Evolutionary conservation across 2,329 filamentous ascomycete species (phyloP).

Genomic region (Periconia sp.): DNA sequence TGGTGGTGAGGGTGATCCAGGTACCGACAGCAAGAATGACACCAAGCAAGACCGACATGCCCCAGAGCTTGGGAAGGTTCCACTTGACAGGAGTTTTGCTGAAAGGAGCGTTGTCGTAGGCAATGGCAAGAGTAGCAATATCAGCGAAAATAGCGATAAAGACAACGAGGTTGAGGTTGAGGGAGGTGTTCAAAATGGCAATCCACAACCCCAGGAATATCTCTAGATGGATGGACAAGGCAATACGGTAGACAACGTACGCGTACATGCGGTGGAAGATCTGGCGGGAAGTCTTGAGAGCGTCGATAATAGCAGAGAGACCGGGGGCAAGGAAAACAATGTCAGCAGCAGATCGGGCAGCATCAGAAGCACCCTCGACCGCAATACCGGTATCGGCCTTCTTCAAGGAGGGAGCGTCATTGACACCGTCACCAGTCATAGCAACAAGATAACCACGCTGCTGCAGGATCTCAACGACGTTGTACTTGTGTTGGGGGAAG

Average conservation of each 20-base stretch:
- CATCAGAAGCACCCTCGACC: conserved; percentile 88
- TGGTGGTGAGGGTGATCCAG: conserved; percentile 87
- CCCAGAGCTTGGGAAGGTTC: conserved; percentile 94
- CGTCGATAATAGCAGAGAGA: conserved; percentile 89
- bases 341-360: conserved; percentile 86
- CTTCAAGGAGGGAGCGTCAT: conserved; percentile 89
- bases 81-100: conserved; percentile 87
- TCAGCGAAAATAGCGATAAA: conserved; percentile 96
- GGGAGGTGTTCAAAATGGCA: conserved; percentile 77
- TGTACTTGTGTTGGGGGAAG: conserved; percentile 94
- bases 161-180: conserved; percentile 86
- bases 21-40: conserved; percentile 79
- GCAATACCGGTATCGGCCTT: conserved; percentile 97
- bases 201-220: conserved; percentile 93
- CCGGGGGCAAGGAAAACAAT: conserved; percentile 92
- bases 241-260: conserved; percentile 94
- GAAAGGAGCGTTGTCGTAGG: conserved; percentile 90
- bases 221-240: conserved; percentile 85
- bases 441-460: conserved; percentile 91
- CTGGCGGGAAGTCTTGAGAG: conserved; percentile 87
- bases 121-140: conserved; percentile 87
- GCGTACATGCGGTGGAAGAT: conserved; percentile 98
- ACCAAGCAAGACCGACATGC: conserved; percentile 83
- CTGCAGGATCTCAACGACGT: conserved; percentile 90
- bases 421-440: conserved; percentile 96